Conservation (phyloP, 257 asterid species). For the Lithospermum erythrorhizon region DNA sequence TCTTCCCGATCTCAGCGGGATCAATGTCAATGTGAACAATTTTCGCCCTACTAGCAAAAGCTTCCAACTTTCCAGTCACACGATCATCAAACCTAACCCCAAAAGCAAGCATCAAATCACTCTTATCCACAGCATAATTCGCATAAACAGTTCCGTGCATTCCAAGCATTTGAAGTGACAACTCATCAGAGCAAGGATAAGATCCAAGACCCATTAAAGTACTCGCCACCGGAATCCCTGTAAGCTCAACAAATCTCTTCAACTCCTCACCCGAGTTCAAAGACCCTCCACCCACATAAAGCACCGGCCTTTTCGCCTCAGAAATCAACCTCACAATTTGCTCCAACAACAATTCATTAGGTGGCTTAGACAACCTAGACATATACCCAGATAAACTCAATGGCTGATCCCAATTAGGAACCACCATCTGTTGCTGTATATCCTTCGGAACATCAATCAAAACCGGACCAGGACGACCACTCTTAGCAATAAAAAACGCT, state of each 20-base stretch:
- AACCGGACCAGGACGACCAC: background rate
- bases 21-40: slow-evolving; percentile 3
- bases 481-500: background rate
- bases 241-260: slow-evolving; percentile 1
- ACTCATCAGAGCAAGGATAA: background rate
- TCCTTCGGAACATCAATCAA: background rate
- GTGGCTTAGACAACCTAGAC: slow-evolving; percentile 1
- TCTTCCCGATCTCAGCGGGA: slow-evolving; percentile 5
- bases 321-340: slow-evolving; percentile 1
- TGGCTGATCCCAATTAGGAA: background rate
- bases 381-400: background rate
- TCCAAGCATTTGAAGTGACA: background rate
- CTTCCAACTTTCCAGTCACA: slow-evolving; percentile 4
- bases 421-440: background rate
- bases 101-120: slow-evolving; percentile 4
- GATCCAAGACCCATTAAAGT: slow-evolving; percentile 2
- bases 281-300: background rate
- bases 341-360: background rate
- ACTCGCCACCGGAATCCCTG: slow-evolving; percentile 4
- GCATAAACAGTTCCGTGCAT: slow-evolving; percentile 6
- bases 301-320: slow-evolving; percentile 1
- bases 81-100: slow-evolving; percentile 7
- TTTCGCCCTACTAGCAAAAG: slow-evolving; percentile 2
- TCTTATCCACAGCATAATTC: slow-evolving; percentile 1
- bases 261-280: slow-evolving; percentile 3